Base-by-base conservation (phyloP, 345 rosid genomes). In the Euphorbia peplus region DNA sequence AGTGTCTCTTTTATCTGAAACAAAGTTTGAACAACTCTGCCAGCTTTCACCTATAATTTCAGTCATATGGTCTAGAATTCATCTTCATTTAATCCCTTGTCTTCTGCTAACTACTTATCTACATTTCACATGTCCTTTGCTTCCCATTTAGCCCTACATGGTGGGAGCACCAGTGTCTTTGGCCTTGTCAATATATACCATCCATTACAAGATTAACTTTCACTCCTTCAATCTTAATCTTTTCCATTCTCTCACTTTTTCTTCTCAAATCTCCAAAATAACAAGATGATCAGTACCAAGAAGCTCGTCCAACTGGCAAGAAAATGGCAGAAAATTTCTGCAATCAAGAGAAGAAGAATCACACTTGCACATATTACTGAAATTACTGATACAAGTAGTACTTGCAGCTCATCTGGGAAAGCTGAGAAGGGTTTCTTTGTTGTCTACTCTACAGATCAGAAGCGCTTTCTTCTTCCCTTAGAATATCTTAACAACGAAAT, bases 271-370 rank as follows among this genome's bases (percentile, higher is more conserved):
- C 42, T 39, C 42, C 42, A 39, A 39, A 2, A n/a, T 39, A 50
- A 8, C 21, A 50, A 50, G 54, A 50, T 50, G 55, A 50, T 50
- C 55, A n/a, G 55, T 50, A 9, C 55, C 22, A n/a, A 50, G 24
- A 50, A 15, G 22, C 37, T 69, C 10, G 2, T 69, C 4, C 22
- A 28, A 18, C 29, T 69, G 59, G 66, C 73, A 13, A 69, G 63
- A 19, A 48, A 60, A 13, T 69, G 66, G 59, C 65, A 32, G 35
- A 69, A 15, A 22, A 6, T 69, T 21, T 58, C 58, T 30, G 50
- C 65, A 9, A 32, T 48, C 4, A 22, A 18, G 58, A n/a, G 47
- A 5, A 32, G 32, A 32, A 69, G 58, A 30, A 32, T 42, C 54
- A 58, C 73, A 32, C 21, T 19, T 12, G 8, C 18, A n/a, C 59